Conservation (phyloP, 805 yeast genomes). For the Hemisphaericaspora nanyangensis region DNA sequence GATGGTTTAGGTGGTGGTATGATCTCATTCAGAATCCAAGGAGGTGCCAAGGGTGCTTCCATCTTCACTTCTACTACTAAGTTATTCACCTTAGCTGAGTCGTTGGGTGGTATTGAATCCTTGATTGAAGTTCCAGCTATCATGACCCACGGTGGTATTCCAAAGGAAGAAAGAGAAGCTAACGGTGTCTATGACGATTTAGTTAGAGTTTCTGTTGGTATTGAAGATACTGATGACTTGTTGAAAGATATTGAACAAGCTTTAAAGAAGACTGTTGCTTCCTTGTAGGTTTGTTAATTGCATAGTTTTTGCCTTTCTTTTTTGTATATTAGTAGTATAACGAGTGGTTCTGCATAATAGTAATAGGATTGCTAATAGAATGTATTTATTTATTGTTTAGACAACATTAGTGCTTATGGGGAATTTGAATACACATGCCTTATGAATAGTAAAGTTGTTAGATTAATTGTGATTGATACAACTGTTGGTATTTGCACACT, state of each 20-base stretch:
- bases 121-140: conserved; percentile 84
- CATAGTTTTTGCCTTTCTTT: not conserved
- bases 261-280: conserved; percentile 24
- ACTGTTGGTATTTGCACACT: too few relatives aligned
- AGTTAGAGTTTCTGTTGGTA: conserved; percentile 81
- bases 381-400: too few relatives aligned
- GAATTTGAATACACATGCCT: too few relatives aligned
- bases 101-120: conserved; percentile 87
- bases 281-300: too few relatives aligned
- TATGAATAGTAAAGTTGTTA: too few relatives aligned
- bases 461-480: too few relatives aligned
- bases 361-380: too few relatives aligned
- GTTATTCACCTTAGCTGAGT: conserved; percentile 82
- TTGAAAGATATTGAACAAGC: conserved; percentile 71
- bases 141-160: conserved; percentile 92
- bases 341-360: not conserved
- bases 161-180: conserved; percentile 70
- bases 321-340: not conserved
- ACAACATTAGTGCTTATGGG: too few relatives aligned
- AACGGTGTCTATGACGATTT: conserved; percentile 80
- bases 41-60: conserved; percentile 75
- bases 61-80: conserved; percentile 69
- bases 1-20: conserved; percentile 88
- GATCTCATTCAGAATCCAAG: conserved; percentile 81
- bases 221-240: conserved; percentile 78